phyloP scores from a whole-genome alignment of 371 early-diverging fungal species.

The Rhizomucor pusillus region DNA sequence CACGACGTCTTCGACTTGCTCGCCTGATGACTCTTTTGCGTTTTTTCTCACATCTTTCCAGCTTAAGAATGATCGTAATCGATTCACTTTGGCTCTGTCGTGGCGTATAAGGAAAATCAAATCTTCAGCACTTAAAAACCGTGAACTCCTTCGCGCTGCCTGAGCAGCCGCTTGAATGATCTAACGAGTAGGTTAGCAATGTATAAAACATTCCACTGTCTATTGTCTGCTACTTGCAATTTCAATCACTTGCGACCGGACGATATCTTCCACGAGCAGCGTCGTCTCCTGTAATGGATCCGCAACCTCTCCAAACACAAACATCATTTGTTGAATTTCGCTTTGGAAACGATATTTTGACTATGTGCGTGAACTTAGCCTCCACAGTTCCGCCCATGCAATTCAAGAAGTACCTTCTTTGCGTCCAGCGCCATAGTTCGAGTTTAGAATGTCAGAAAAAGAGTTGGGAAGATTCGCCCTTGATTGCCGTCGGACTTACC shows the following conservation, averaged over 20 bases:
- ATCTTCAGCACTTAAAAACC: constrained; percentile 88
- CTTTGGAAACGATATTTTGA: constrained; percentile 46
- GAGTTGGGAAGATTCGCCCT: too few relatives aligned
- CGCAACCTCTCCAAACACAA: constrained; percentile 93
- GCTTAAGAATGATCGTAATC: constrained; percentile 85
- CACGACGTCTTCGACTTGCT: constrained; percentile 65
- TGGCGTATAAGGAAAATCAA: constrained; percentile 95
- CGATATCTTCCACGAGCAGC: constrained; percentile 89
- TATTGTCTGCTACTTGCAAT: constrained; percentile 56
- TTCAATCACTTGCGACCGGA: constrained; percentile 92
- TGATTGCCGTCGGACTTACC: too few relatives aligned
- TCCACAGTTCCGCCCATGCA: too few relatives aligned
- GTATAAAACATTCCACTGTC: neutral
- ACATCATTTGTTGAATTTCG: constrained; percentile 98
- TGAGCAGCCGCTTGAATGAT: constrained; percentile 84
- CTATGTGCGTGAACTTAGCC: constrained; percentile 7
- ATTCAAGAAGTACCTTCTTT: too few relatives aligned
- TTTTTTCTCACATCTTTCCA: constrained; percentile 97
- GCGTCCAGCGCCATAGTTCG: too few relatives aligned
- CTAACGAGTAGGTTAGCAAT: constrained; percentile 31
- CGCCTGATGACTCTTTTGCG: constrained; percentile 74
- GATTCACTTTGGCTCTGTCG: constrained; percentile 89
- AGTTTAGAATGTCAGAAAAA: too few relatives aligned
- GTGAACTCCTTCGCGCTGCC: constrained; percentile 79
- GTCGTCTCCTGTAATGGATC: constrained; percentile 89